Evolutionary conservation across 345 rosid genomes (phyloP).

Genomic region (Lenwebbia sp.): DNA sequence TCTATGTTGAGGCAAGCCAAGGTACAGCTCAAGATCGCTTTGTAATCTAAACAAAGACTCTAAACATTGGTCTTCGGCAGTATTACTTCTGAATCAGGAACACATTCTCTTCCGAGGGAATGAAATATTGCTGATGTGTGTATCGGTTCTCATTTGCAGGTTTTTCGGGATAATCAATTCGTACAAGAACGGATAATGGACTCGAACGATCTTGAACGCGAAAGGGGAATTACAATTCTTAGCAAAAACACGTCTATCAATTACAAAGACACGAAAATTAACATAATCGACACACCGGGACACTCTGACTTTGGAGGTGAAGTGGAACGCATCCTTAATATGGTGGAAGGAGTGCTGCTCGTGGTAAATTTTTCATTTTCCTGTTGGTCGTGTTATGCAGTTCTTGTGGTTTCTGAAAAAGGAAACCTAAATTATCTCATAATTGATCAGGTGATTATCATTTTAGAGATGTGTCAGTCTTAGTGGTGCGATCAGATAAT

Average conservation of each 20-base stretch:
- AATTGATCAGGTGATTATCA: background rate
- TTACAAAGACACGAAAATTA: conserved; percentile 76
- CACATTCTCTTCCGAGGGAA: background rate
- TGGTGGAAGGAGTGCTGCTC: conserved; percentile 98
- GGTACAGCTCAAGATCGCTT: conserved; percentile 22
- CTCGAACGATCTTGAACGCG: conserved; percentile 93
- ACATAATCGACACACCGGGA: conserved; percentile 96
- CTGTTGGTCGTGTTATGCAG: background rate
- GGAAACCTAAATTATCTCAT: background rate
- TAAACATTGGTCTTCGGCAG: background rate
- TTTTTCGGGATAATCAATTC: conserved; percentile 86
- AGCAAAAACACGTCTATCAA: conserved; percentile 95
- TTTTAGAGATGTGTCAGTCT: background rate
- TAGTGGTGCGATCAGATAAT: background rate
- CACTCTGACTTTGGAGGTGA: conserved; percentile 99
- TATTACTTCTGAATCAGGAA: background rate
- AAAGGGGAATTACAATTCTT: conserved; percentile 91
- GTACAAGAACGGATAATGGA: conserved; percentile 95
- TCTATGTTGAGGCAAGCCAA: conserved; percentile 94
- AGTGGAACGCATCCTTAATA: conserved; percentile 96
- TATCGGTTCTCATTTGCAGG: conserved; percentile 30
- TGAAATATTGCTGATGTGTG: background rate
- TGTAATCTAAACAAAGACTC: background rate
- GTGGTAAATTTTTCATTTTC: conserved; percentile 50
- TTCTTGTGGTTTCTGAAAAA: background rate